These are phyloP conservation scores for Angomonas ambiguus DNA, from an alignment of 208 protist species.

Conservation along the genomic window DNA sequence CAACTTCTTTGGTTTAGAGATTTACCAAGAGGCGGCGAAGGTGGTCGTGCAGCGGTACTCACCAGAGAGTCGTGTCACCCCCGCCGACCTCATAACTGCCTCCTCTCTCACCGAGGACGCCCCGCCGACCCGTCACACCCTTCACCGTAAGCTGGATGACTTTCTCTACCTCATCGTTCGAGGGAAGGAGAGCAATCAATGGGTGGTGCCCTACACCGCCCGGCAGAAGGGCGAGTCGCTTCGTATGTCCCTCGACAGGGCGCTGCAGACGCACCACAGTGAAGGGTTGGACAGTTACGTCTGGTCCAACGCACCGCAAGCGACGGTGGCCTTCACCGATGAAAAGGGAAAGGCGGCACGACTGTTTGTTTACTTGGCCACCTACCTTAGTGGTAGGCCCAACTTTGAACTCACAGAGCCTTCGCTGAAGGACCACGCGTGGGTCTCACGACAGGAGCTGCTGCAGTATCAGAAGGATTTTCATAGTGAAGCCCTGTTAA, in stretches of 20 bases:
- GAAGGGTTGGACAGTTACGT: slow-evolving; percentile 58
- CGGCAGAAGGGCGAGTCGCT: slow-evolving; percentile 50
- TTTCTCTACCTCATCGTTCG: slow-evolving; percentile 75
- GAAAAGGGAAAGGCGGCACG: slow-evolving; percentile 23
- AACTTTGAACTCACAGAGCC: slow-evolving; percentile 56
- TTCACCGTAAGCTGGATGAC: slow-evolving; percentile 75
- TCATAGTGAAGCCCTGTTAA: slow-evolving; percentile 43
- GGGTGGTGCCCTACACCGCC: slow-evolving; percentile 56
- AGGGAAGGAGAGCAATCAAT: slow-evolving; percentile 45
- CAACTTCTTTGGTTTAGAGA: slow-evolving; percentile 77
- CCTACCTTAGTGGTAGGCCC: slow-evolving; percentile 70
- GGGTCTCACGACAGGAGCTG: slow-evolving; percentile 71
- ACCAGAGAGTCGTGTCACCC: slow-evolving; percentile 50
- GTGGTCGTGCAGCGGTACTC: slow-evolving; percentile 71
- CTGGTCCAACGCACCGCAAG: slow-evolving; percentile 83
- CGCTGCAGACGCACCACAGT: slow-evolving; percentile 43
- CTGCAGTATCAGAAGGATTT: slow-evolving; percentile 62
- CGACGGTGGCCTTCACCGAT: slow-evolving; percentile 30
- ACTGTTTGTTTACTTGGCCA: slow-evolving; percentile 67
- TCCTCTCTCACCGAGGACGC: slow-evolving; percentile 15
- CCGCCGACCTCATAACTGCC: slow-evolving; percentile 42
- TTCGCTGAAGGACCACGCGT: slow-evolving; percentile 59
- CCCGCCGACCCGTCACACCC: slow-evolving; percentile 52
- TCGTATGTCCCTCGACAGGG: slow-evolving; percentile 64
- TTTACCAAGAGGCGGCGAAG: slow-evolving; percentile 81